Conservation (phyloP, 2,329 filamentous ascomycete species). For the Leptographium galeiforme region DNA sequence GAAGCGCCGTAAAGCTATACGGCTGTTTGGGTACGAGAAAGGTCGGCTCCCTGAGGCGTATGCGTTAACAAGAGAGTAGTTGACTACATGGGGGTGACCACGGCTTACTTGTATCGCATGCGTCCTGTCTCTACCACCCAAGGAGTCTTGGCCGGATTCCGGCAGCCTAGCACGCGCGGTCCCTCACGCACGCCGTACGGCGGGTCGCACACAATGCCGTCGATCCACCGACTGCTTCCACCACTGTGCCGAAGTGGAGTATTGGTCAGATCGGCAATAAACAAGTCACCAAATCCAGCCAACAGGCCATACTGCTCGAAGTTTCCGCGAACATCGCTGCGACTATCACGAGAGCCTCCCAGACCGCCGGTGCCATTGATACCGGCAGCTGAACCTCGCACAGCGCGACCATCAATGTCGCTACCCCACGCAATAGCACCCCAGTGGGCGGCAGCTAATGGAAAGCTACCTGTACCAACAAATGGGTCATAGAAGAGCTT, state of each 20-base stretch:
- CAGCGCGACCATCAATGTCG: constrained; percentile 85
- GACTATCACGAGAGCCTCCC: constrained; percentile 13
- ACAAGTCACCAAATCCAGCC: constrained; percentile 57
- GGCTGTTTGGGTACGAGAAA: constrained; percentile 83
- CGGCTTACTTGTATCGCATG: constrained; percentile 50
- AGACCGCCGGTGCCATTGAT: constrained; percentile 18
- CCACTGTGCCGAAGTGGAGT: constrained; percentile 47
- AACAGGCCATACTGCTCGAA: constrained; percentile 71
- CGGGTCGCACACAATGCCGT: constrained; percentile 90
- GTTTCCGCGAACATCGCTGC: constrained; percentile 47
- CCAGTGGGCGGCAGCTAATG: constrained; percentile 79
- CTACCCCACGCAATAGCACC: constrained; percentile 73
- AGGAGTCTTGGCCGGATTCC: constrained; percentile 47
- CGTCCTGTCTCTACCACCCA: constrained; percentile 56
- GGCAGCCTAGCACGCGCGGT: constrained; percentile 69
- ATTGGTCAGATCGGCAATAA: constrained; percentile 80
- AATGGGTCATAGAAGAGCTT: constrained; percentile 92
- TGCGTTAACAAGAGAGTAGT: neutral
- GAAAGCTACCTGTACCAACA: constrained; percentile 87
- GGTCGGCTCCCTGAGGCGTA: constrained; percentile 24
- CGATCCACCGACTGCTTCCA: constrained; percentile 41
- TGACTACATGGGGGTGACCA: neutral
- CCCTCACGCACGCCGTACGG: constrained; percentile 94
- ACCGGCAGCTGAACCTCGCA: constrained; percentile 54
- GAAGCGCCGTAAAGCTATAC: constrained; percentile 82